These are phyloP conservation scores for Cutaneotrichosporon mucoides DNA, from an alignment of 1,284 basidiomycete genomes.

Conservation along the genomic window DNA sequence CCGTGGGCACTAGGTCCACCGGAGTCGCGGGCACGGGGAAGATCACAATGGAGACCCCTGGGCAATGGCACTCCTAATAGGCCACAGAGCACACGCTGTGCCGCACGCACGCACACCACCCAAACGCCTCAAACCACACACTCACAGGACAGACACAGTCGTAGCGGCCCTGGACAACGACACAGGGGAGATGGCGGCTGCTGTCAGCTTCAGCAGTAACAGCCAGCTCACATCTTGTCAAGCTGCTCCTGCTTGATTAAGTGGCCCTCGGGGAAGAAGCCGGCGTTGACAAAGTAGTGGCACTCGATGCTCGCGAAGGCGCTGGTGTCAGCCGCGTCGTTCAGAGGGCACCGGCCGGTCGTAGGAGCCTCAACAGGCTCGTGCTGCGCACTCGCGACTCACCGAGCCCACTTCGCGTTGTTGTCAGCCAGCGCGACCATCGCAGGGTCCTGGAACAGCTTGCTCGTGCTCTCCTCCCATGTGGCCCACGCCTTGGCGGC, in stretches of 20 bases:
- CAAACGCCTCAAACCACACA: too few species aligned
- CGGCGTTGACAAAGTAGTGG: constrained; percentile 83
- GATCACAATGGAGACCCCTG: too few species aligned
- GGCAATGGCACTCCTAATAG: too few species aligned
- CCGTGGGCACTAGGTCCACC: too few species aligned
- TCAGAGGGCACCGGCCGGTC: too few species aligned
- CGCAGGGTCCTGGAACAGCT: constrained; percentile 64
- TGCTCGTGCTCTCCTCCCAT: constrained; percentile 87
- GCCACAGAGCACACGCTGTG: too few species aligned
- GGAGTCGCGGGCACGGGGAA: too few species aligned
- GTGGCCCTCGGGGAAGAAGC: constrained; percentile 85
- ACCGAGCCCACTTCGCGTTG: constrained; percentile 68
- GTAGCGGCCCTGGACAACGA: constrained; percentile 74
- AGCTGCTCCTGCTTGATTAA: constrained; percentile 77
- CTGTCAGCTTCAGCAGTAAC: not conserved
- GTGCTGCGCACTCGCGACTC: constrained; percentile 27
- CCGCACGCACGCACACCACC: too few species aligned
- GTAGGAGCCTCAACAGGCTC: too few species aligned
- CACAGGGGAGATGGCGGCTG: constrained; percentile 77
- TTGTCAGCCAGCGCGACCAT: constrained; percentile 67
- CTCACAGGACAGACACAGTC: constrained; percentile 53
- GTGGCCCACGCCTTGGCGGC: constrained; percentile 73
- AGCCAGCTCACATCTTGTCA: constrained; percentile 71
- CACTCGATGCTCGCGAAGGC: constrained; percentile 88
- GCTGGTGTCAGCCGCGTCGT: constrained; percentile 48